Evolutionary conservation across 2,329 filamentous ascomycete genomes (phyloP), one percentile per base, ranked within the genome.

Genomic region (Penicillium vulpinum): DNA sequence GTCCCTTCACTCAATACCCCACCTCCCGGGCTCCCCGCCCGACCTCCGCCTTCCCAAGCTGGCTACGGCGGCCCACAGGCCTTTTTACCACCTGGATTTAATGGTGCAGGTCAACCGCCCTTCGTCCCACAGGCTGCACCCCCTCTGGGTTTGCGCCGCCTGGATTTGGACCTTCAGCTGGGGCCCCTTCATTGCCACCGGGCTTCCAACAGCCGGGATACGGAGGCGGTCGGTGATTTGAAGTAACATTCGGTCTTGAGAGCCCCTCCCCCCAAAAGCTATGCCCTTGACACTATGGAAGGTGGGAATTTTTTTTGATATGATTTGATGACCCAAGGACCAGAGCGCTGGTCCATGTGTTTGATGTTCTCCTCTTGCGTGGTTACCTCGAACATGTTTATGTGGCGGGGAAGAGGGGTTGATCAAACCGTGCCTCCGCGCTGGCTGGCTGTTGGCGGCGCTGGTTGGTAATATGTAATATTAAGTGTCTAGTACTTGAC

Each of bases 1-100:
- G 18, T 77, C 73, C 53, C 77, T 26, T 64, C 80, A 47, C 67
- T 80, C 41, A 69, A 72, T 40, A 76, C 76, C 31, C 77, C 78
- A 10, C 78, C 79, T 15, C 78, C 82, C 8, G 83, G 82, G 28
- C 71, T 87, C 26, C 88, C 88, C 38, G 86, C 88, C 56, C 79
- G 88, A 38, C 88, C 88, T n/a, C 88, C 88, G 4, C 86, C 86
- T 18, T 85, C 81, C 16, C 85, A 88, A 66, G 85, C 78, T 48
- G 86, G 86, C 2, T 89, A 88, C 68, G 88, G 87, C 40, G 88
- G 88, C 10, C 87, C 75, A 41, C 70, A 76, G 60, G 63, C 73
- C 15, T 78, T 80, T 59, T 50, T 72, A 18, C 75, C 74, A 29
- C 71, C 70, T 48, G 74, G 71, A 49, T 78, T 76, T 56, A 73